phyloP scores from a whole-genome alignment of 768 basidiomycete genomes.

The Lactarius tabidus region DNA sequence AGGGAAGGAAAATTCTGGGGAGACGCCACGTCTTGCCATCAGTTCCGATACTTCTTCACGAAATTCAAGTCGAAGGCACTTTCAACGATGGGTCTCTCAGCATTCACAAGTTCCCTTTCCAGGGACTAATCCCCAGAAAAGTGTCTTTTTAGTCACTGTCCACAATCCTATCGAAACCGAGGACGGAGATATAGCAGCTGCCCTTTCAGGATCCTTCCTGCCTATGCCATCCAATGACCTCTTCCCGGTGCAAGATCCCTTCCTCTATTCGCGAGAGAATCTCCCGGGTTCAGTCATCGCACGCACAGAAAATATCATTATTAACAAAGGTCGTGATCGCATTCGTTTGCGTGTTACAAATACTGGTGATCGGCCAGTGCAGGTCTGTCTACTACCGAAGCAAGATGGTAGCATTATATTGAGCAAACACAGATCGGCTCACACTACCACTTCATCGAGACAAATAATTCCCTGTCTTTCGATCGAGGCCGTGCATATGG shows the following conservation, averaged over 20 bases:
- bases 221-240: constrained; percentile 63
- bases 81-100: constrained; percentile 72
- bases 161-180: constrained; percentile 92
- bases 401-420: constrained; percentile 6
- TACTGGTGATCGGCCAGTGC: constrained; percentile 89
- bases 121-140: constrained; percentile 31
- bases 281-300: constrained; percentile 76
- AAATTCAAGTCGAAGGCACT: constrained; percentile 93
- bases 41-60: constrained; percentile 70
- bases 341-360: constrained; percentile 78
- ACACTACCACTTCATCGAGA: constrained; percentile 92
- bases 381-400: constrained; percentile 45
- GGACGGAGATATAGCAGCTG: constrained; percentile 69
- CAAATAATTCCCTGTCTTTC: constrained; percentile 75
- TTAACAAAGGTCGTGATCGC: constrained; percentile 72
- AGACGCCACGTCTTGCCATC: constrained; percentile 83
- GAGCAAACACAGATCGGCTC: constrained; percentile 66
- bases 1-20: constrained; percentile 86
- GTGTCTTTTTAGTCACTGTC: constrained; percentile 94
- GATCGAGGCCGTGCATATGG: constrained; percentile 80
- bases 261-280: constrained; percentile 48
- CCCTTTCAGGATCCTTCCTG: constrained; percentile 92
- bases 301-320: constrained; percentile 57
- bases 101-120: background rate
- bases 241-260: constrained; percentile 56